These are phyloP conservation scores for Dactylellina leptospora DNA, from an alignment of 2,329 filamentous ascomycete genomes.

Conservation along the genomic window DNA sequence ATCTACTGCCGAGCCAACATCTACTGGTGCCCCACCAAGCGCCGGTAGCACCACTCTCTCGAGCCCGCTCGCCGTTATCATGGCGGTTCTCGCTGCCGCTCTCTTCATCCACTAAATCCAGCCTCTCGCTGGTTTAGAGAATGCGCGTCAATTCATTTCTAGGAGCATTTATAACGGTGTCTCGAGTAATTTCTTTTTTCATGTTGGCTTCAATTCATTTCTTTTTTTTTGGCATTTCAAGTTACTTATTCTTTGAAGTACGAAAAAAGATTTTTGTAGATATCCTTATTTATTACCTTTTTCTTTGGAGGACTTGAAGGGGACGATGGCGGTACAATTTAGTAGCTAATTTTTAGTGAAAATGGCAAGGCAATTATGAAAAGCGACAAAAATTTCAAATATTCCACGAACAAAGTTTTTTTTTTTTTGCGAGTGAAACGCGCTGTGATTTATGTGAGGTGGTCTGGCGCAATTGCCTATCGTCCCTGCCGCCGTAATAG, in stretches of 20 bases:
- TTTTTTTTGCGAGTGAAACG: not conserved
- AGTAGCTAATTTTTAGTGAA: conserved; percentile 35
- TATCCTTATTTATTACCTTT: conserved; percentile 30
- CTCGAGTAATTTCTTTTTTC: conserved; percentile 22
- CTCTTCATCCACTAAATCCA: conserved; percentile 50
- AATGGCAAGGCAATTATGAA: conserved; percentile 26
- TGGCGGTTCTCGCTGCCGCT: conserved; percentile 48
- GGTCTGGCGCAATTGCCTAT: too few species aligned
- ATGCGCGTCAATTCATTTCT: conserved; percentile 13
- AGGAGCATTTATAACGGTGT: conserved; percentile 44
- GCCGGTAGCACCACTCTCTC: conserved; percentile 42
- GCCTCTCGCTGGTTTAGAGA: not conserved
- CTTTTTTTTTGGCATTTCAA: not conserved
- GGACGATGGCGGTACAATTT: not conserved
- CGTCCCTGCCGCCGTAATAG: too few species aligned
- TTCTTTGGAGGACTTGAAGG: conserved; percentile 5
- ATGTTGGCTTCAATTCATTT: conserved; percentile 17
- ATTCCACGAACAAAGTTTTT: not conserved
- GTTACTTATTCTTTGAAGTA: conserved; percentile 7
- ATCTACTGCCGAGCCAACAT: conserved; percentile 4
- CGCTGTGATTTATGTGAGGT: too few species aligned
- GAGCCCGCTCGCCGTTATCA: conserved; percentile 49
- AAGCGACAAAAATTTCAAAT: conserved; percentile 16
- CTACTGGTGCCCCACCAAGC: conserved; percentile 30
- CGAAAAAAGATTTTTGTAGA: conserved; percentile 45